These are phyloP conservation scores for Rhizopogon vesiculosus DNA, from an alignment of 768 basidiomycete species.

Conservation along the genomic window DNA sequence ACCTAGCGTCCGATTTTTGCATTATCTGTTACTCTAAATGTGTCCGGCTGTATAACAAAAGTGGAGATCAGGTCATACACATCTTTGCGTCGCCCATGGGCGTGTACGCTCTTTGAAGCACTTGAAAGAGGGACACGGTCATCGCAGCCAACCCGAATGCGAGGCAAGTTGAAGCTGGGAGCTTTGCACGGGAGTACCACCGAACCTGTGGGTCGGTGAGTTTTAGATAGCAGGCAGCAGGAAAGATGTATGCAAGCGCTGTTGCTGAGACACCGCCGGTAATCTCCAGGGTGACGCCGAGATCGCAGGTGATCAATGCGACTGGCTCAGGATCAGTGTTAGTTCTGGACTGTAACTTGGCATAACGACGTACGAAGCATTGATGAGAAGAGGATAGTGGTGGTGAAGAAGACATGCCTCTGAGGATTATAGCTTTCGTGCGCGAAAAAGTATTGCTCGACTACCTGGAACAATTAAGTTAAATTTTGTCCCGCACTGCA, in stretches of 20 bases:
- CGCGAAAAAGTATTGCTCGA: constrained; percentile 95
- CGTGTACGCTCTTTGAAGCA: constrained; percentile 76
- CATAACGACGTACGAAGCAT: constrained; percentile 61
- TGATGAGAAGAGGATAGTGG: constrained; percentile 71
- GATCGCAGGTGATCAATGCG: constrained; percentile 88
- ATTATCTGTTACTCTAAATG: constrained; percentile 5
- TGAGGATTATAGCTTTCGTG: constrained; percentile 77
- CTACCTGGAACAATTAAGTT: constrained; percentile 48
- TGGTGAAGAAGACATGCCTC: constrained; percentile 89
- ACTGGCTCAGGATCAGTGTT: constrained; percentile 43
- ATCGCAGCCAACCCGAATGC: constrained; percentile 75
- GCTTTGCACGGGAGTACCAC: constrained; percentile 67
- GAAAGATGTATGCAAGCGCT: constrained; percentile 89
- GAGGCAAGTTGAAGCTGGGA: constrained; percentile 72
- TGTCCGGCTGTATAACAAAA: constrained; percentile 3
- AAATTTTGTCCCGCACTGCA: background rate
- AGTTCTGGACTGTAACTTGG: background rate
- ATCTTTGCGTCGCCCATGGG: constrained; percentile 67
- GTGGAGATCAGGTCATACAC: constrained; percentile 37
- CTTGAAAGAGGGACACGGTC: constrained; percentile 71
- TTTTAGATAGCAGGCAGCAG: constrained; percentile 82
- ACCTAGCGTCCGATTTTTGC: background rate
- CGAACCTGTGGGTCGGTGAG: constrained; percentile 51
- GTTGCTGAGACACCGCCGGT: constrained; percentile 96
- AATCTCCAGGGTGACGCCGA: constrained; percentile 97